phyloP scores from a whole-genome alignment of 257 asterid genomes.

The Primulina huaijiensis region DNA sequence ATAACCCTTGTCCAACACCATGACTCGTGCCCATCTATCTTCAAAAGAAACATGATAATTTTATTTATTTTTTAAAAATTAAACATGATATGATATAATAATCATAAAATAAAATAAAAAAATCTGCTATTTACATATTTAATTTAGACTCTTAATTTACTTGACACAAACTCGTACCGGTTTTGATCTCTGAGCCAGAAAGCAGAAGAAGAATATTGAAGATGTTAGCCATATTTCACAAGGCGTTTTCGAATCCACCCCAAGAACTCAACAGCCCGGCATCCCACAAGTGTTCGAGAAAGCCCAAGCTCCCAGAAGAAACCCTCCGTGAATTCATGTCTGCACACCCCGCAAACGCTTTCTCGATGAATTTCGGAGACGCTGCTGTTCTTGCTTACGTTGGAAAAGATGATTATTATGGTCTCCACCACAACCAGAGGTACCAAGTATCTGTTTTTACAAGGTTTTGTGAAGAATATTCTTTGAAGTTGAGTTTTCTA shows the following conservation, averaged over 20 bases:
- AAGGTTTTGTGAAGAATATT: background rate
- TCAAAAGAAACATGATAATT: too few species aligned
- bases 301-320: conserved; percentile 55
- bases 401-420: conserved; percentile 25
- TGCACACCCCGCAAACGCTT: conserved; percentile 37
- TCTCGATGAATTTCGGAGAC: conserved; percentile 52
- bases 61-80: too few species aligned
- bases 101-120: too few species aligned
- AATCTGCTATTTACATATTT: background rate
- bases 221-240: conserved; percentile 81
- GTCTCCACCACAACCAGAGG: conserved; percentile 38
- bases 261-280: conserved; percentile 77
- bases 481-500: background rate
- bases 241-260: conserved; percentile 79
- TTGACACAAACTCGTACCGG: background rate
- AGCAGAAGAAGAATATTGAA: background rate
- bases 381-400: conserved; percentile 78
- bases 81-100: too few species aligned
- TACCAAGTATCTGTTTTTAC: background rate
- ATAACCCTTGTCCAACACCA: too few species aligned
- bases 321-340: conserved; percentile 48
- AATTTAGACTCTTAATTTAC: too few species aligned
- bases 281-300: conserved; percentile 30
- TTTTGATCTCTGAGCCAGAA: background rate
- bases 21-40: too few species aligned